Base-by-base conservation (phyloP, 1,139 yeast species). In the Saccharomyces uvarum region DNA sequence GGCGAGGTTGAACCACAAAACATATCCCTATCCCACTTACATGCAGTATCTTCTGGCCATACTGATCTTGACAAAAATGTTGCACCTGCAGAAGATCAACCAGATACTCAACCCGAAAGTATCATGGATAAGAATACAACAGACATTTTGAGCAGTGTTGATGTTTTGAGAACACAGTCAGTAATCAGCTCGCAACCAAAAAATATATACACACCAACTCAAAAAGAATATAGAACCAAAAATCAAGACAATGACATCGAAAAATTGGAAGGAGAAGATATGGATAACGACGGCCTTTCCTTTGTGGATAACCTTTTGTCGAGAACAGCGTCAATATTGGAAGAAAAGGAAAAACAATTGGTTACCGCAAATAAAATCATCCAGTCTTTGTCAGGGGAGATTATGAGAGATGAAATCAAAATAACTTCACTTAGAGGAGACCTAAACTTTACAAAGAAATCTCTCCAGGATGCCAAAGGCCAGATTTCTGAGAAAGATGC, bases 321-420 rank as follows among this genome's bases (percentile, higher is more conserved):
- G 49, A 56, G 14, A 48, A 52, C 16, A 16, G 56, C 61, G 9
- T 54, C 58, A 4, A 33, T 53, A 13, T 16, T 55, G 21, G 59
- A 57, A 13, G 26, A 49, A 14, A 56, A 55, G 51, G 57, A 56
- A 11, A 33, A 50, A 14, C 55, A 57, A 28, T 47, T 58, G 13
- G 48, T 48, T 14, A 44, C 54, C 3, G 56, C 60, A 11, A 51
- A 47, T 19, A 49, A 49, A 13, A 33, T 59, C 29, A 56, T 56
- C 14, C 38, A 49, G 11, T 47, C 54, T 9, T 51, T 63, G 56
- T 51, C 63, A 2, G 52, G 51, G 27, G 63, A 61, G 27, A 51
- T 62, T 19, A 58, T 63, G 56, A 51, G 56, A 24, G 58, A 61
- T 48, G 63, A 63, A 47, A 50, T 61, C 13, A 54, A 57, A 51